Conservation (phyloP, 331 rosid species). For the Pyracantha coccinea region DNA sequence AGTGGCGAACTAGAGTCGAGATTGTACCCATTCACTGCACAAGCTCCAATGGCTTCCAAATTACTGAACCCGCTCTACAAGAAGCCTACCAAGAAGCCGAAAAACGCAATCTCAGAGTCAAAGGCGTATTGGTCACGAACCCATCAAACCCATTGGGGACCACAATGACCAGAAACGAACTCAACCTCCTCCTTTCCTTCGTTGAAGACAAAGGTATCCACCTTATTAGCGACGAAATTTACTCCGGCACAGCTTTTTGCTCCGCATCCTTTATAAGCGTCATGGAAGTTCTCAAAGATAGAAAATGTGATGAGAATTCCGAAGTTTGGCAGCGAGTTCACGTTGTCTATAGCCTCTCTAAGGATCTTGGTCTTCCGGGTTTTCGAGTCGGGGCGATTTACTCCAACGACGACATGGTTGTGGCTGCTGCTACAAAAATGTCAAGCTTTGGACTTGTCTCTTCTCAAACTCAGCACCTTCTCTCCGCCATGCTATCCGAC, state of each 20-base stretch:
- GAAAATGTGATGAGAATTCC: slow-evolving; percentile 16
- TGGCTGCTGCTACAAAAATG: slow-evolving; percentile 82
- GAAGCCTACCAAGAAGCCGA: slow-evolving; percentile 60
- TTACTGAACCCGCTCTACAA: slow-evolving; percentile 57
- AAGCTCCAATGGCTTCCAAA: slow-evolving; percentile 70
- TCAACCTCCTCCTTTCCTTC: slow-evolving; percentile 55
- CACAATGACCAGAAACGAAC: slow-evolving; percentile 46
- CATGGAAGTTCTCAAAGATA: slow-evolving; percentile 67
- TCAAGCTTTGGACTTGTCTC: slow-evolving; percentile 93
- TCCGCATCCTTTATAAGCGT: slow-evolving; percentile 56
- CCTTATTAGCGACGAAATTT: slow-evolving; percentile 89
- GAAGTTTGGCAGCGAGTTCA: slow-evolving; percentile 54
- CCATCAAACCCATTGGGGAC: slow-evolving; percentile 97
- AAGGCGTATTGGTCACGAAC: slow-evolving; percentile 86
- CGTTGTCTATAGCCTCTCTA: slow-evolving; percentile 78
- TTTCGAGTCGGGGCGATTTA: slow-evolving; percentile 89
- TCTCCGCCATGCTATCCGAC: slow-evolving; percentile 79
- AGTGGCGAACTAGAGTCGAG: slow-evolving; percentile 89
- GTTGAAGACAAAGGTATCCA: slow-evolving; percentile 59
- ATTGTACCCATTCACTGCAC: slow-evolving; percentile 91
- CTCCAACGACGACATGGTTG: slow-evolving; percentile 61
- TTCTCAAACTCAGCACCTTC: slow-evolving; percentile 86
- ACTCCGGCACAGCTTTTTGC: slow-evolving; percentile 78
- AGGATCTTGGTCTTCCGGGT: slow-evolving; percentile 91
- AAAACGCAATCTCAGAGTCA: slow-evolving; percentile 59